Evolutionary conservation across 2,329 filamentous ascomycete genomes (phyloP).

Genomic region (Colletotrichum truncatum): DNA sequence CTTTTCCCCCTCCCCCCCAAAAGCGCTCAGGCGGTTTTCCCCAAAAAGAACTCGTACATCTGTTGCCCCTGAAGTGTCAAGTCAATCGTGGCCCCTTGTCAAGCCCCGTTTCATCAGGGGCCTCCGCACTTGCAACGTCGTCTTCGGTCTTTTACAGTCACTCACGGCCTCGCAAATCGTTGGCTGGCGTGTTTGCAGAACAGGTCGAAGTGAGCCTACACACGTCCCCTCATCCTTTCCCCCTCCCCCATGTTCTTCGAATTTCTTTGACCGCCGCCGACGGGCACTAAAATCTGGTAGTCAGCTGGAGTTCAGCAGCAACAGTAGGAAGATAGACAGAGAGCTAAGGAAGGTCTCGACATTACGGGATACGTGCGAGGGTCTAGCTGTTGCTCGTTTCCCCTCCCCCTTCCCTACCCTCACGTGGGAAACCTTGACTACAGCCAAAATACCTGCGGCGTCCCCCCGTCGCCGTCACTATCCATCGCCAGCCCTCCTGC

Average conservation of each 20-base stretch:
- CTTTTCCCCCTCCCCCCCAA: constrained; percentile 5
- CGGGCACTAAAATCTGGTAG: constrained; percentile 7
- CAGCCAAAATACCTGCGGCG: constrained; percentile 17
- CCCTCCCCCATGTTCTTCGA: constrained; percentile 13
- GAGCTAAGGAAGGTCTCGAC: neutral
- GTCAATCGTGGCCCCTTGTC: constrained; percentile 31
- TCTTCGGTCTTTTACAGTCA: constrained; percentile 11
- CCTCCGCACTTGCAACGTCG: constrained; percentile 28
- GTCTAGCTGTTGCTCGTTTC: constrained; percentile 2
- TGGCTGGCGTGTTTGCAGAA: neutral
- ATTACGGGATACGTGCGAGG: neutral
- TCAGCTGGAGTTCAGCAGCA: constrained; percentile 12
- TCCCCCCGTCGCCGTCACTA: neutral
- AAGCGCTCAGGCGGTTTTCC: constrained; percentile 29
- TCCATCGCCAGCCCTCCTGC: constrained; percentile 2
- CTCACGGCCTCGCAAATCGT: constrained; percentile 8
- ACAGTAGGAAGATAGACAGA: neutral
- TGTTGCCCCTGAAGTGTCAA: constrained; percentile 37
- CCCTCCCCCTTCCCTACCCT: constrained; percentile 12
- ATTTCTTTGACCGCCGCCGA: constrained; percentile 13
- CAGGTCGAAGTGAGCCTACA: neutral
- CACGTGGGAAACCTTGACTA: constrained; percentile 16
- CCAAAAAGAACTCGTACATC: constrained; percentile 19
- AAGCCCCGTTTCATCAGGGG: constrained; percentile 32
- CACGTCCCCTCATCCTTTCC: neutral